Percentiles rank a stretch among this genome's conserved stretches.
Conservation (phyloP, 805 yeast genomes). For the Pichia exigua region DNA sequence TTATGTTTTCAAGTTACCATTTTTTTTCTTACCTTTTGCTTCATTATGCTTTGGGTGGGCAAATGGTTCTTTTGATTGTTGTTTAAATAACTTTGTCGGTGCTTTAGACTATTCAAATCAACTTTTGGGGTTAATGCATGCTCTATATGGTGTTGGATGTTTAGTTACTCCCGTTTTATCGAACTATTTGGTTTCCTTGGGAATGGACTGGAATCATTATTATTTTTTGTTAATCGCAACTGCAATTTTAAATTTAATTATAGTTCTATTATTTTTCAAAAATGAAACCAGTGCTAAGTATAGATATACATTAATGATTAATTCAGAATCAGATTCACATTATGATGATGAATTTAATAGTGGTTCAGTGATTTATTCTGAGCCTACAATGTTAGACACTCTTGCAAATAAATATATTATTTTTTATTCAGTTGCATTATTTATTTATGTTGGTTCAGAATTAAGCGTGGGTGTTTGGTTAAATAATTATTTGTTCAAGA, state of each 20-base stretch:
- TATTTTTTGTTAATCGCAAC: conserved; percentile 31
- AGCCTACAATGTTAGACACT: conserved; percentile 15
- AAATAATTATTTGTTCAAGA: conserved; percentile 37
- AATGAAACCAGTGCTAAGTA: conserved; percentile 41
- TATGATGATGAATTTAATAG: conserved; percentile 14
- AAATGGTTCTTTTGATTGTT: conserved; percentile 48
- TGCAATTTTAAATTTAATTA: conserved; percentile 20
- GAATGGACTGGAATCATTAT: conserved; percentile 38
- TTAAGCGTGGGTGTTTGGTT: conserved; percentile 48
- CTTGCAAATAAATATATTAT: conserved; percentile 32
- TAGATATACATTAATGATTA: conserved; percentile 22
- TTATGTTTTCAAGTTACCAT: conserved; percentile 36
- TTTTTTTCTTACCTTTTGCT: conserved; percentile 31
- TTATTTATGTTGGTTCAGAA: conserved; percentile 46
- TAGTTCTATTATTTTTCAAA: conserved; percentile 27
- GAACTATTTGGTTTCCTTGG: conserved; percentile 32
- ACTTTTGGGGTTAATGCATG: conserved; percentile 44
- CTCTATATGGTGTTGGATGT: conserved; percentile 47
- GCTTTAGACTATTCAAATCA: conserved; percentile 39
- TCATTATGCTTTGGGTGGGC: conserved; percentile 45
- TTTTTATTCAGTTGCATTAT: conserved; percentile 35
- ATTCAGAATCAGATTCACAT: conserved; percentile 7
- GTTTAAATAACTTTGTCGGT: conserved; percentile 47
- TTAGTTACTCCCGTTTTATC: conserved; percentile 42
- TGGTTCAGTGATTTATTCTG: background rate